phyloP scores from a whole-genome alignment of 2,329 filamentous ascomycete species.

The Eutypella sp. region DNA sequence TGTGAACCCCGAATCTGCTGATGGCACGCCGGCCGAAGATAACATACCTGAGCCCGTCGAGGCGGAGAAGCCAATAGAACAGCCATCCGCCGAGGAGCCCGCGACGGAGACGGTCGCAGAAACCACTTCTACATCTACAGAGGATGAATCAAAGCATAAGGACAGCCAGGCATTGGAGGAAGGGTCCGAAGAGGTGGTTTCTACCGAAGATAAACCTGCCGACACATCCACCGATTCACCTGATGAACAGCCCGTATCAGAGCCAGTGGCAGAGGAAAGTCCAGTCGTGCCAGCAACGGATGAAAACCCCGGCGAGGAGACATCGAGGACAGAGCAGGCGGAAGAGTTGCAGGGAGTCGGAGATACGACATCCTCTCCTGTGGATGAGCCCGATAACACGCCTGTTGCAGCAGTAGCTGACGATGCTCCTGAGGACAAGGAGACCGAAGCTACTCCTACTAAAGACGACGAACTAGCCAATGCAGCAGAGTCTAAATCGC shows the following conservation, averaged over 20 bases:
- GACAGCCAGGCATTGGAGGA: not conserved
- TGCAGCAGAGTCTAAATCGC: not conserved
- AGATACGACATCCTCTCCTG: not conserved
- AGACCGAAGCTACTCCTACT: not conserved
- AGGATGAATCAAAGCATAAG: not conserved
- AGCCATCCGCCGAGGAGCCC: not conserved
- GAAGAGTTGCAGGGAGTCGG: not conserved
- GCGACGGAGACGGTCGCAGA: not conserved
- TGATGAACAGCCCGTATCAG: no score
- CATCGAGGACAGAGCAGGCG: not conserved
- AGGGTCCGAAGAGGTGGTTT: not conserved
- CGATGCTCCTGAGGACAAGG: not conserved
- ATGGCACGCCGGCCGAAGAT: constrained; percentile 3
- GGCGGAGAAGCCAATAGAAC: constrained; percentile 1
- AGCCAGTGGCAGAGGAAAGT: not conserved
- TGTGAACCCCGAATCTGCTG: not conserved
- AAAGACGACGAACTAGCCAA: not conserved
- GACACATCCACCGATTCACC: not conserved
- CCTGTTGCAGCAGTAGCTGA: not conserved
- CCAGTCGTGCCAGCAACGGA: not conserved
- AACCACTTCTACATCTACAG: not conserved
- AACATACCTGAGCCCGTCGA: not conserved
- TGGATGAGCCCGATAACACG: not conserved
- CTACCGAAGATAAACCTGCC: not conserved
- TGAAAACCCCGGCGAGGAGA: not conserved